Evolutionary conservation across 2,329 filamentous ascomycete species (phyloP).

Genomic region (Geosmithia morbida): DNA sequence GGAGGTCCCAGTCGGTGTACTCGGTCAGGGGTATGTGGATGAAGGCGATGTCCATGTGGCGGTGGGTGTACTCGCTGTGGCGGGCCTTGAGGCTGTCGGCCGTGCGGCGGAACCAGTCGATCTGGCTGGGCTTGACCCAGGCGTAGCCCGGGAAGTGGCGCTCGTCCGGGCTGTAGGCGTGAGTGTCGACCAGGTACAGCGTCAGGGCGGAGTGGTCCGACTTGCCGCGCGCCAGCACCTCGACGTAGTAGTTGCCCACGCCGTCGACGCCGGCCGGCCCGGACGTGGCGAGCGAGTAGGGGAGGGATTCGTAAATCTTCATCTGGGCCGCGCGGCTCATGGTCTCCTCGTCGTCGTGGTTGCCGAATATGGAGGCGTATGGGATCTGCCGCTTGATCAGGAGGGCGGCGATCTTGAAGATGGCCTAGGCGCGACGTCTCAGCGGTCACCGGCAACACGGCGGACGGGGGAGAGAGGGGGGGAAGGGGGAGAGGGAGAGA

Average conservation of each 20-base stretch:
- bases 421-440: conserved; percentile 54
- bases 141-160: conserved; percentile 84
- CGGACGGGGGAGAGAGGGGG: neutral
- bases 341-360: conserved; percentile 88
- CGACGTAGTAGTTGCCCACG: conserved; percentile 88
- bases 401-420: conserved; percentile 83
- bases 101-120: conserved; percentile 83
- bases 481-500: neutral
- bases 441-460: no score
- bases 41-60: conserved; percentile 92
- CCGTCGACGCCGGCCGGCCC: conserved; percentile 78
- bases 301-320: conserved; percentile 71
- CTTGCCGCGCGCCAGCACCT: conserved; percentile 66
- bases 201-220: conserved; percentile 83
- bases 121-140: conserved; percentile 90
- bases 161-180: conserved; percentile 84
- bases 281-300: conserved; percentile 75
- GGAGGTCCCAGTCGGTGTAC: conserved; percentile 51
- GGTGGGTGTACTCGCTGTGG: conserved; percentile 75
- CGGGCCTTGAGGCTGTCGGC: conserved; percentile 58
- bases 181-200: conserved; percentile 88
- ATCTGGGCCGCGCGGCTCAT: conserved; percentile 68
- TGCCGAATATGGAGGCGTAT: conserved; percentile 89
- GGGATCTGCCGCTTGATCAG: conserved; percentile 81
- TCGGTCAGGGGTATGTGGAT: conserved; percentile 95